Base-by-base conservation (phyloP, 768 basidiomycete species). In the Lactifluus subvellereus region DNA sequence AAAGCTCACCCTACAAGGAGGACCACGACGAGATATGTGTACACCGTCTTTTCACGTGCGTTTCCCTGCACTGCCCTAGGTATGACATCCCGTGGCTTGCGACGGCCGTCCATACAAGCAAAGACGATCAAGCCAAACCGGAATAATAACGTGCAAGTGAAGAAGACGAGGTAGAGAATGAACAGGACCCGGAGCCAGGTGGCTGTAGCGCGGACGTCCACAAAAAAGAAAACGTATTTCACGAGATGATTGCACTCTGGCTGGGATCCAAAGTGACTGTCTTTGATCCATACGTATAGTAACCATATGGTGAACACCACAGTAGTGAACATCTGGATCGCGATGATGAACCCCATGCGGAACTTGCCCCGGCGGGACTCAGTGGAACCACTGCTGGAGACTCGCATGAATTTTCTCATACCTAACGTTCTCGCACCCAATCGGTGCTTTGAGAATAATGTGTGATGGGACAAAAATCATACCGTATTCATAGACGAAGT, bases 271-370 rank as follows among this genome's bases (percentile, higher is more conserved):
- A 63, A 63, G 16, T 42, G 11, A 3, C 20, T 16, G 16, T 35
- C 38, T n/a, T 63, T 40, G 32, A 48, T 37, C 62, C 57, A 59
- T 7, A 63, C 62, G 7, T 18, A 59, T n/a, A 59, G 20, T 27
- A 43, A 27, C 62, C 62, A 59, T 45, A 42, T 14, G 27, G 47
- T 59, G 37, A 54, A 59, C 47, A 49, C 10, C 14, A 51, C 10
- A 20, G 57, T 42, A 6, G 52, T 42, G 47, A 54, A 4, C 13
- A 7, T 42, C 27, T 63, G 62, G 18, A 59, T 16, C 1, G 3
- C 14, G 10, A 63, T 32, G 30, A 59, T 18, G 20, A 59, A n/a
- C 14, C 22, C 38, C 51, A 53, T 38, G 51, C 62, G 62, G 16
- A 48, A 48, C 5, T 48, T 47, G 45, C 20, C 22, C 1, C 47